Conservation (phyloP, 257 asterid genomes). For the Nyctanthes arbortristis region DNA sequence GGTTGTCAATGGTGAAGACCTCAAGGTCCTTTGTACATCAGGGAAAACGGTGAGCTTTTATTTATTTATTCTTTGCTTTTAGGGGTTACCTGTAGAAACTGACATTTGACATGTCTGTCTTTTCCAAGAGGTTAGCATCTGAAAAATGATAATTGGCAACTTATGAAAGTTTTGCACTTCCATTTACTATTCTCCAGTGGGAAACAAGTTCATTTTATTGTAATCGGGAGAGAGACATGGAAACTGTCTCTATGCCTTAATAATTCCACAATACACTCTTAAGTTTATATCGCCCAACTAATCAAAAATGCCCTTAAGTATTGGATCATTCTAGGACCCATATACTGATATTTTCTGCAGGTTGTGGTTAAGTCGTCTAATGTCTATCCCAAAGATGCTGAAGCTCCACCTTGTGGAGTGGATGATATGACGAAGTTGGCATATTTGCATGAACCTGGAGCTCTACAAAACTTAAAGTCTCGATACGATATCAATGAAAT, state of each 20-base stretch:
- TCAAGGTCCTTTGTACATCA: slow-evolving; percentile 75
- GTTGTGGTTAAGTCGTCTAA: slow-evolving; percentile 74
- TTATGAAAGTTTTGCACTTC: neutral
- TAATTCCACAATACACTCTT: neutral
- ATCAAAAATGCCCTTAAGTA: neutral
- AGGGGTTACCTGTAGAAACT: slow-evolving; percentile 10
- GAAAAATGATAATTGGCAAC: neutral
- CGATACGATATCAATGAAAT: slow-evolving; percentile 98
- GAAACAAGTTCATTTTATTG: neutral
- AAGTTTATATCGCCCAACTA: neutral
- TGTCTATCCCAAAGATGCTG: slow-evolving; percentile 89
- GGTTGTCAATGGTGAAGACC: slow-evolving; percentile 69
- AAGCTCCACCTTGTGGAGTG: slow-evolving; percentile 98
- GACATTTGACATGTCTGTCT: neutral
- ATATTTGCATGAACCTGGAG: slow-evolving; percentile 98
- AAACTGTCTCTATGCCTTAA: neutral
- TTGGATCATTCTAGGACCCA: neutral
- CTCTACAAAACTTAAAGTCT: slow-evolving; percentile 71
- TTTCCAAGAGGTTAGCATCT: neutral
- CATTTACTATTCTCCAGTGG: neutral
- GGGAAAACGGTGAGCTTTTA: slow-evolving; percentile 81
- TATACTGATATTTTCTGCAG: slow-evolving; percentile 39
- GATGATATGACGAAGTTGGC: slow-evolving; percentile 99
- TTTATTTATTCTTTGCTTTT: no score
- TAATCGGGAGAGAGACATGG: neutral